Conservation (phyloP, 805 yeast species). For the Teunomyces funiuensis region DNA sequence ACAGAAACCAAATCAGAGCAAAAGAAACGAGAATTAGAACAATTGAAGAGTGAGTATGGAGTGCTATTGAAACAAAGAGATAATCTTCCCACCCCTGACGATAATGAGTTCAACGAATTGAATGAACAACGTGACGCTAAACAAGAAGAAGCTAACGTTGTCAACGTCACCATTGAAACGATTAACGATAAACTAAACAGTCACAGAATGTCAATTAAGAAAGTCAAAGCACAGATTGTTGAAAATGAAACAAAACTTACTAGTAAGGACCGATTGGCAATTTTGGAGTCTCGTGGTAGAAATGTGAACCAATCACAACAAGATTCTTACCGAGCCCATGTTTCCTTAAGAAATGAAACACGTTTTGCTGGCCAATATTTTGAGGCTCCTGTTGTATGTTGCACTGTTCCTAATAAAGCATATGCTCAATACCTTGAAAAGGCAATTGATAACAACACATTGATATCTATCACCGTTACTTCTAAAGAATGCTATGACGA, state of each 20-base stretch:
- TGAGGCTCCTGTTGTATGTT: slow-evolving; percentile 74
- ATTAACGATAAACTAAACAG: slow-evolving; percentile 11
- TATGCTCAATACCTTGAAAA: slow-evolving; percentile 59
- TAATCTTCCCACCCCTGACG: slow-evolving; percentile 28
- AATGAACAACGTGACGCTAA: slow-evolving; percentile 23
- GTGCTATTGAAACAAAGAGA: slow-evolving; percentile 19
- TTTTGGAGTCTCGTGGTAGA: slow-evolving; percentile 37
- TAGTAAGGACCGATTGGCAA: slow-evolving; percentile 51
- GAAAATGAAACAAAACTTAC: slow-evolving; percentile 22
- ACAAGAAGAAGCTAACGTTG: slow-evolving; percentile 14
- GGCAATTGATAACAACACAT: slow-evolving; percentile 52
- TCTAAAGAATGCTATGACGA: slow-evolving; percentile 48
- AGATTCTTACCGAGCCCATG: slow-evolving; percentile 41
- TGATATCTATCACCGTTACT: slow-evolving; percentile 63
- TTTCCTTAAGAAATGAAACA: slow-evolving; percentile 39
- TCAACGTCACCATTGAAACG: slow-evolving; percentile 9
- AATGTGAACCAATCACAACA: slow-evolving; percentile 34
- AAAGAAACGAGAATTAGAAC: slow-evolving; percentile 13
- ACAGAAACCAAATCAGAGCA: slow-evolving; percentile 11
- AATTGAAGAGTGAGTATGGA: slow-evolving; percentile 8
- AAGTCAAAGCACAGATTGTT: slow-evolving; percentile 2
- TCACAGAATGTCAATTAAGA: slow-evolving; percentile 4
- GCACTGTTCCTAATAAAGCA: slow-evolving; percentile 50
- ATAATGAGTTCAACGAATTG: slow-evolving; percentile 19
- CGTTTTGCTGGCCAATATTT: slow-evolving; percentile 45